Percentiles rank a stretch among this genome's conserved stretches.
These are phyloP conservation scores for Entophlyctis luteolus DNA, from an alignment of 192 early-diverging fungal species.

Conservation along the genomic window DNA sequence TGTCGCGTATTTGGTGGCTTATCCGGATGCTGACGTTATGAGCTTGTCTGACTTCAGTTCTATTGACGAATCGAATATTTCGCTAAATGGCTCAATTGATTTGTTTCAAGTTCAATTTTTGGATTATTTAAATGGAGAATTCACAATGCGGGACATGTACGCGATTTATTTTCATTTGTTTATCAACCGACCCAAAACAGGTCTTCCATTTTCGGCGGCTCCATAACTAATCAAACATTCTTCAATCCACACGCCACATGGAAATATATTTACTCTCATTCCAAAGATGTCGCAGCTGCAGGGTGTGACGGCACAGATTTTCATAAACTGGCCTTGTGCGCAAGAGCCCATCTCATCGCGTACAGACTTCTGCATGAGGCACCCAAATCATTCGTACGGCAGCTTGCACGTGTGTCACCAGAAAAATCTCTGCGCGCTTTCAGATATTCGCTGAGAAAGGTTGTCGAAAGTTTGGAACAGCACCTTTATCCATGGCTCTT, in stretches of 20 bases:
- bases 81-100: too few species aligned
- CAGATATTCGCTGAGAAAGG: not conserved
- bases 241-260: not conserved
- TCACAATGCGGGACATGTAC: not conserved
- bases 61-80: too few species aligned
- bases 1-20: too few species aligned
- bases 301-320: not conserved
- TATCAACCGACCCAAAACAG: too few species aligned
- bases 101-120: slow-evolving; percentile 8
- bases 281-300: not conserved
- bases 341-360: not conserved
- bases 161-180: too few species aligned
- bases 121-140: slow-evolving; percentile 14
- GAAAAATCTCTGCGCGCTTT: too few species aligned
- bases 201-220: too few species aligned
- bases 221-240: not conserved
- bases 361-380: not conserved
- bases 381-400: too few species aligned
- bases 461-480: not conserved
- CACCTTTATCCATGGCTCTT: not conserved
- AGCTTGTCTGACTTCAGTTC: too few species aligned
- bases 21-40: too few species aligned
- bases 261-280: not conserved
- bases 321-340: not conserved
- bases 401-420: too few species aligned